Evolutionary conservation across 1,139 yeast genomes (phyloP).

Genomic region (Geotrichum klebahnii): DNA sequence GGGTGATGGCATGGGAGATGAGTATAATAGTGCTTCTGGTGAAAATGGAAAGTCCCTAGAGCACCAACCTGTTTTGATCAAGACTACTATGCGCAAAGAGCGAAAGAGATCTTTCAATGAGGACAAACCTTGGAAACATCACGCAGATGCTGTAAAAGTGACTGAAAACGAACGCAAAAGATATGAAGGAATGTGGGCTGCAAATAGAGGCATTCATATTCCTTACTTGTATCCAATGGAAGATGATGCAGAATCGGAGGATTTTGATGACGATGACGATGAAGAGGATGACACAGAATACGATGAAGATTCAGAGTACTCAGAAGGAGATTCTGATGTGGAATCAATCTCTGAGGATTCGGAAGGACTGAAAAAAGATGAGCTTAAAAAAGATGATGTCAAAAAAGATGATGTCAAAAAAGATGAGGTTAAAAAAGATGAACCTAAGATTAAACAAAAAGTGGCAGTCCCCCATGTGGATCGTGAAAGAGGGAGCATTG

Average conservation of each 20-base stretch:
- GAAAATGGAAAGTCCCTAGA: neutral
- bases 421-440: neutral
- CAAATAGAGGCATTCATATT: conserved; percentile 68
- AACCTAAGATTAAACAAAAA: neutral
- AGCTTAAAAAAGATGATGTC: neutral
- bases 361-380: neutral
- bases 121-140: conserved; percentile 94
- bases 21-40: neutral
- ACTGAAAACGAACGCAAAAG: conserved; percentile 75
- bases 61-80: conserved; percentile 31
- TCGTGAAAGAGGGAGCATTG: too few species aligned
- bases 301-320: conserved; percentile 16
- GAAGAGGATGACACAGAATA: conserved; percentile 17
- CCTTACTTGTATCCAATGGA: conserved; percentile 36
- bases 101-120: conserved; percentile 63
- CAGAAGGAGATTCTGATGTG: conserved; percentile 23
- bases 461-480: too few species aligned
- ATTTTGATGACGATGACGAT: conserved; percentile 16
- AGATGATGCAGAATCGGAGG: conserved; percentile 27
- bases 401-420: conserved; percentile 1
- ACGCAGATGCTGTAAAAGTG: conserved; percentile 55
- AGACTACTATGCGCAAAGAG: conserved; percentile 66
- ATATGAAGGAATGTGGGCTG: conserved; percentile 90
- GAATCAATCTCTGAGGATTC: neutral
- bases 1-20: neutral